phyloP scores from a whole-genome alignment of 2,329 filamentous ascomycete genomes.

The Pseudophaeomoniella oleicola region DNA sequence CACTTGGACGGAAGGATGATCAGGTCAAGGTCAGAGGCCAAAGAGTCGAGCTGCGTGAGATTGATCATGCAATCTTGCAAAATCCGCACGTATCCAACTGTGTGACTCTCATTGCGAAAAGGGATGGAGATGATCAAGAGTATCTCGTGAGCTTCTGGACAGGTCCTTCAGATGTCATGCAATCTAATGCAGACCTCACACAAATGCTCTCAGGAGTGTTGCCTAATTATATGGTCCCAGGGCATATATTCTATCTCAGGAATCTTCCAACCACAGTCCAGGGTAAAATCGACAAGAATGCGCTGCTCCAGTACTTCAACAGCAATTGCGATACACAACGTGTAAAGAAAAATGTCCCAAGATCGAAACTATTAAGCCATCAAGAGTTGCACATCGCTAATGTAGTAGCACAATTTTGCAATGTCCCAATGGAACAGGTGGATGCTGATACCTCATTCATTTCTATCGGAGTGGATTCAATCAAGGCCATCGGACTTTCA shows the following conservation, averaged over 20 bases:
- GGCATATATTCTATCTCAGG: constrained; percentile 55
- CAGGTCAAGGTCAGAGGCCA: constrained; percentile 74
- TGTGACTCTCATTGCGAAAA: constrained; percentile 43
- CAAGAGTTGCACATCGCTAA: constrained; percentile 42
- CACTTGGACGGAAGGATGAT: constrained; percentile 59
- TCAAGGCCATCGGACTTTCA: constrained; percentile 61
- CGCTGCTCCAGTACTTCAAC: constrained; percentile 24
- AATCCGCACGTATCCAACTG: constrained; percentile 43
- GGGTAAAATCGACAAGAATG: constrained; percentile 55
- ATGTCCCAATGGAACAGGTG: constrained; percentile 32
- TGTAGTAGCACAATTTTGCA: constrained; percentile 37
- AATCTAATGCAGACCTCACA: constrained; percentile 34
- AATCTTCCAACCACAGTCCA: constrained; percentile 56
- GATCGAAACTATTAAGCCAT: constrained; percentile 32
- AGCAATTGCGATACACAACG: constrained; percentile 14
- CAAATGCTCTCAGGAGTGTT: constrained; percentile 40
- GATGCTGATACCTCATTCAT: constrained; percentile 57
- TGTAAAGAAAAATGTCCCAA: constrained; percentile 16
- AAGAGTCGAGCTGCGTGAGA: constrained; percentile 63
- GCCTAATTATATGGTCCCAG: constrained; percentile 67
- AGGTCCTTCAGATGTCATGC: constrained; percentile 3
- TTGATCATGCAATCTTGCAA: constrained; percentile 47
- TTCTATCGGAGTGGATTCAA: constrained; percentile 67
- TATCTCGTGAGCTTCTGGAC: constrained; percentile 59
- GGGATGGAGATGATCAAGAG: constrained; percentile 23